phyloP scores from a whole-genome alignment of 1,284 basidiomycete genomes.

The Omphalotus olearius region DNA sequence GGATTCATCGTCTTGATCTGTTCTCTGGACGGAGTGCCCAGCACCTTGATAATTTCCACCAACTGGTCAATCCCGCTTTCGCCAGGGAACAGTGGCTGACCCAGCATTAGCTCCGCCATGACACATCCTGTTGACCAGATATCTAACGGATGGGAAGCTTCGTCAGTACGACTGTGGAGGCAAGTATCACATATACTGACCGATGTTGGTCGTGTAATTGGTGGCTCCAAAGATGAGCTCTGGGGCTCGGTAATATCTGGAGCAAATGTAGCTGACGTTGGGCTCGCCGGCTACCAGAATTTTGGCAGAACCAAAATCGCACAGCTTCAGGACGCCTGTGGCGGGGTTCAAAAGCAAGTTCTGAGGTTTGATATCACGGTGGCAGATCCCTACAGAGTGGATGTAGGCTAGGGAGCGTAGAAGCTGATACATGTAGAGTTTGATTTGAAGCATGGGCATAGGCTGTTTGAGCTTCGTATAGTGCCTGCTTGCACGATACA shows the following conservation, averaged over 20 bases:
- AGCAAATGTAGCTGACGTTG: constrained; percentile 99
- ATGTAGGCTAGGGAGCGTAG: constrained; percentile 97
- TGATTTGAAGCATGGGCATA: constrained; percentile 99
- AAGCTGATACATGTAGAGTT: constrained; percentile 97
- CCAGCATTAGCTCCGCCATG: constrained; percentile 99
- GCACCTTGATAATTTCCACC: constrained; percentile 99
- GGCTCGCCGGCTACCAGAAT: constrained; percentile 97
- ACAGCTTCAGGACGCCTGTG: constrained; percentile 95
- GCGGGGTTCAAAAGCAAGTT: constrained; percentile 96
- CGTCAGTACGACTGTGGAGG: constrained; percentile 13
- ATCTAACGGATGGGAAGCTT: constrained; percentile 55
- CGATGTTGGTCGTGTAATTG: constrained; percentile 99
- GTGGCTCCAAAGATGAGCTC: constrained; percentile 99
- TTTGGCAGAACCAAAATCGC: constrained; percentile 99
- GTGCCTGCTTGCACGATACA: constrained; percentile 97
- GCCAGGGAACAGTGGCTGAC: constrained; percentile 97
- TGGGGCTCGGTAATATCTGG: constrained; percentile 97
- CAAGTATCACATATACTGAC: constrained; percentile 41
- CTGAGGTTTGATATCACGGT: constrained; percentile 99
- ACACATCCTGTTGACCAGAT: constrained; percentile 99
- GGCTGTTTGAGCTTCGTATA: constrained; percentile 99
- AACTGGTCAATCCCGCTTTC: constrained; percentile 99
- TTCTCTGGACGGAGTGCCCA: constrained; percentile 96
- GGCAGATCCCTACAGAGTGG: constrained; percentile 96
- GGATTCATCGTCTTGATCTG: constrained; percentile 99